phyloP scores from a whole-genome alignment of 306 rosid species.

The Prunus mira region DNA sequence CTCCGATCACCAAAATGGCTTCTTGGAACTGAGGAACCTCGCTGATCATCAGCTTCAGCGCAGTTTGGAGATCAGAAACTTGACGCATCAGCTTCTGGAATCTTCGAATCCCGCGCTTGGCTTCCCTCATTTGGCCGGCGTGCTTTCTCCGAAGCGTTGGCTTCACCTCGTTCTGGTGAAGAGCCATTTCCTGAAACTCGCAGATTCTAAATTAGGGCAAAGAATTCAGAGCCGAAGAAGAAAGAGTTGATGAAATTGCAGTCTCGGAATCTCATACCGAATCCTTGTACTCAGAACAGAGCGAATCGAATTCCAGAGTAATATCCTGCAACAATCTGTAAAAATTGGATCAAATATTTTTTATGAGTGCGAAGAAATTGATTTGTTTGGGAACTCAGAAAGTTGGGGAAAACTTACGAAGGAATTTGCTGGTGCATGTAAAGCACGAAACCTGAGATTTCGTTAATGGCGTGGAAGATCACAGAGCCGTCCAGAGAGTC shows the following conservation, averaged over 20 bases:
- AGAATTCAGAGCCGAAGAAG: background rate
- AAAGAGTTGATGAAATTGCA: constrained; percentile 22
- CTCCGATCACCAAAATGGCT: constrained; percentile 69
- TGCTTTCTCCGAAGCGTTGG: constrained; percentile 56
- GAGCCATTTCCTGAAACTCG: constrained; percentile 46
- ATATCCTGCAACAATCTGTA: constrained; percentile 77
- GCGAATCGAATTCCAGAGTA: constrained; percentile 55
- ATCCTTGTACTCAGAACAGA: constrained; percentile 43
- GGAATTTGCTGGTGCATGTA: constrained; percentile 96
- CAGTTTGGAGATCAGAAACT: constrained; percentile 49
- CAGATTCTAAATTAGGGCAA: background rate
- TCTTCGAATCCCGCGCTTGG: constrained; percentile 66
- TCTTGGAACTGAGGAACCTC: constrained; percentile 39
- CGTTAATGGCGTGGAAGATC: constrained; percentile 66
- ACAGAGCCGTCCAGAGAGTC: constrained; percentile 44
- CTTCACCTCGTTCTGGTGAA: constrained; percentile 46
- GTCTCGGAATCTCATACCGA: constrained; percentile 45
- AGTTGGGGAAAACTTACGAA: constrained; percentile 41
- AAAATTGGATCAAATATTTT: background rate
- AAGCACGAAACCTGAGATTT: constrained; percentile 64
- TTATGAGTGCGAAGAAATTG: background rate
- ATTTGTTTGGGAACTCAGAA: background rate
- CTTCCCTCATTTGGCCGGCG: constrained; percentile 66
- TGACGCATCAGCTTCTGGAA: constrained; percentile 67
- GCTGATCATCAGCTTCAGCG: constrained; percentile 53